Evolutionary conservation across 2,329 filamentous ascomycete species (phyloP).

Genomic region (Zymoseptoria crescenta): DNA sequence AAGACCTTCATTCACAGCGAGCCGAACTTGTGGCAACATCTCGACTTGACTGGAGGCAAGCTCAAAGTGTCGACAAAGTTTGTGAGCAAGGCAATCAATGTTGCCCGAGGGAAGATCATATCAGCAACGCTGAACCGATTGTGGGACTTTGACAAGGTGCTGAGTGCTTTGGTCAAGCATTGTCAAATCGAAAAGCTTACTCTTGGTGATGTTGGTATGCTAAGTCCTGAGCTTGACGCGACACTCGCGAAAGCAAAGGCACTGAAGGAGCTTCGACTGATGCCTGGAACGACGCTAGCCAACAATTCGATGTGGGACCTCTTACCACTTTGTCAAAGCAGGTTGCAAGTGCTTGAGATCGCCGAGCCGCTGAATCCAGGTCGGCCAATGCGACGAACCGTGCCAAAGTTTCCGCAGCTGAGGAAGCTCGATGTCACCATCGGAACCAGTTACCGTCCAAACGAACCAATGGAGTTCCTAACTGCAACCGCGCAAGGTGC

Average conservation of each 20-base stretch:
- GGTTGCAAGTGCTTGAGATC: constrained; percentile 8
- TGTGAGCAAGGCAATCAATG: constrained; percentile 36
- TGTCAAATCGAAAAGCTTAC: constrained; percentile 31
- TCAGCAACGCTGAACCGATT: constrained; percentile 31
- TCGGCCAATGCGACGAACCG: neutral
- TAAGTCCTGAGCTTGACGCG: constrained; percentile 12
- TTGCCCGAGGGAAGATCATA: constrained; percentile 31
- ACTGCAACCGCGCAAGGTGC: neutral
- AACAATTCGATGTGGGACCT: constrained; percentile 1
- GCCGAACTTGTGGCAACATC: constrained; percentile 43
- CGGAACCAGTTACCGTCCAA: neutral
- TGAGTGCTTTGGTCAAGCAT: constrained; percentile 30
- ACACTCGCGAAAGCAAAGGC: constrained; percentile 11
- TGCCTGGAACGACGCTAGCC: constrained; percentile 13
- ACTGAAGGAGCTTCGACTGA: constrained; percentile 15
- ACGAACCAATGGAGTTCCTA: neutral
- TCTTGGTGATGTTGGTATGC: constrained; percentile 26
- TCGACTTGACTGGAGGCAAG: constrained; percentile 44
- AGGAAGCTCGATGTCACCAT: constrained; percentile 1
- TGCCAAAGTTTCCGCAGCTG: constrained; percentile 1
- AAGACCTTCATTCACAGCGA: constrained; percentile 42
- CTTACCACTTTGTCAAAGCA: neutral
- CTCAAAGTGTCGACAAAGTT: constrained; percentile 36
- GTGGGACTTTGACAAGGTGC: constrained; percentile 33
- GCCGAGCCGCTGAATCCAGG: neutral